Percentiles rank a stretch among this genome's conserved stretches.
Evolutionary conservation across 768 basidiomycete species (phyloP).

Genomic region (Mycena rosella): DNA sequence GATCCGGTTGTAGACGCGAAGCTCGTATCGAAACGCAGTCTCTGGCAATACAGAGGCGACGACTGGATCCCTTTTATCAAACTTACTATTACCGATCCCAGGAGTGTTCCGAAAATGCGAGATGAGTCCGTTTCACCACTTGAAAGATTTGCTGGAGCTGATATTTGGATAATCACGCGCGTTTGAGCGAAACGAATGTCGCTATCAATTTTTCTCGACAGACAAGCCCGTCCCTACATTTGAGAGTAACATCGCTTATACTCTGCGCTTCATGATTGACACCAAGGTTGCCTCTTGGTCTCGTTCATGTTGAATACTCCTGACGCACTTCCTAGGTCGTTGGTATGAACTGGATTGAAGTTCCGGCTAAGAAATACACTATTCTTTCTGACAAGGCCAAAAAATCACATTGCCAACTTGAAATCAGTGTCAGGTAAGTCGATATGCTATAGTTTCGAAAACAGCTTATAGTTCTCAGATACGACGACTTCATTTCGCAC

Average conservation of each 20-base stretch:
- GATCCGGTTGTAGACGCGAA: slow-evolving; percentile 65
- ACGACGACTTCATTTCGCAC: slow-evolving; percentile 89
- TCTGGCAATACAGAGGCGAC: slow-evolving; percentile 94
- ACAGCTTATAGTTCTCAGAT: slow-evolving; percentile 59
- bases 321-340: slow-evolving; percentile 70
- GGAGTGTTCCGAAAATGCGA: slow-evolving; percentile 87
- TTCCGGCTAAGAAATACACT: slow-evolving; percentile 85
- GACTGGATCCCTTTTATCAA: slow-evolving; percentile 86
- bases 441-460: slow-evolving; percentile 8
- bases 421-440: slow-evolving; percentile 80
- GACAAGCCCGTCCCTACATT: slow-evolving; percentile 72
- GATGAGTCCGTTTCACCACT: slow-evolving; percentile 69
- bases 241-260: slow-evolving; percentile 95
- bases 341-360: slow-evolving; percentile 99
- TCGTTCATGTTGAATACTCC: background rate
- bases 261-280: slow-evolving; percentile 97
- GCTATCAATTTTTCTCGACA: slow-evolving; percentile 70
- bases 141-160: slow-evolving; percentile 31
- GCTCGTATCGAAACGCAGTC: slow-evolving; percentile 72
- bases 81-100: slow-evolving; percentile 80
- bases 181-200: slow-evolving; percentile 82
- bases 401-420: slow-evolving; percentile 90
- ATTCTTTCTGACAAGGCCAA: slow-evolving; percentile 69
- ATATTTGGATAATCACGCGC: slow-evolving; percentile 56
- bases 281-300: slow-evolving; percentile 71